phyloP scores from a whole-genome alignment of 371 early-diverging fungal genomes.

The Mortierella sp. region DNA sequence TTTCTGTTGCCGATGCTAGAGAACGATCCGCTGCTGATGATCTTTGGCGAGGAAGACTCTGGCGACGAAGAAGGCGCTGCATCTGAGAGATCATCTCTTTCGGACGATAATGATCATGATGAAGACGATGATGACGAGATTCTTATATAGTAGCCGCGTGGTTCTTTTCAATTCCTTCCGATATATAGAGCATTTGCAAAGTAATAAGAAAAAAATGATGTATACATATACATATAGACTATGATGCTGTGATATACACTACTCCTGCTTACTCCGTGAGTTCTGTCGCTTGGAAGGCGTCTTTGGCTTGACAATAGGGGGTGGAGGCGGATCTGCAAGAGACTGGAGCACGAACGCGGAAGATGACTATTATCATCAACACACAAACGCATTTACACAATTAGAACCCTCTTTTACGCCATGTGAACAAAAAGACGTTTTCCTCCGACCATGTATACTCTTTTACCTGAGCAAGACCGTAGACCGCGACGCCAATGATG shows the following conservation, averaged over 20 bases:
- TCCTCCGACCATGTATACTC: too few relatives aligned
- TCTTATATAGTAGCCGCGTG: background rate
- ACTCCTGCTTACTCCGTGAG: slow-evolving; percentile 22
- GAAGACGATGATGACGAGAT: slow-evolving; percentile 42
- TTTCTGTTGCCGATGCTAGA: slow-evolving; percentile 86
- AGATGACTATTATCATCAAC: slow-evolving; percentile 48
- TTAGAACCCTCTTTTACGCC: background rate
- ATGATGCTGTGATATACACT: background rate
- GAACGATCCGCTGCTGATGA: slow-evolving; percentile 88
- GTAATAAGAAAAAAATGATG: background rate
- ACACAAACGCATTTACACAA: background rate
- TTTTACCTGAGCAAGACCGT: slow-evolving; percentile 62
- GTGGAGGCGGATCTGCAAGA: slow-evolving; percentile 65
- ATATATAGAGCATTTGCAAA: too few relatives aligned
- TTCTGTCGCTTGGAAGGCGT: slow-evolving; percentile 5
- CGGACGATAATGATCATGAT: slow-evolving; percentile 34
- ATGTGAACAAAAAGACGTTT: background rate
- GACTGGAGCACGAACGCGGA: slow-evolving; percentile 67
- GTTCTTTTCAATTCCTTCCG: too few relatives aligned
- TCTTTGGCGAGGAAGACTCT: slow-evolving; percentile 76
- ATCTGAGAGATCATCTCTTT: slow-evolving; percentile 23
- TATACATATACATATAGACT: background rate
- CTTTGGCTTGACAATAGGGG: slow-evolving; percentile 39
- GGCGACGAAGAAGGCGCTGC: slow-evolving; percentile 48
- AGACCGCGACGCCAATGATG: slow-evolving; percentile 64